phyloP scores from a whole-genome alignment of 305 asterid species.

The Solanum hybrid region DNA sequence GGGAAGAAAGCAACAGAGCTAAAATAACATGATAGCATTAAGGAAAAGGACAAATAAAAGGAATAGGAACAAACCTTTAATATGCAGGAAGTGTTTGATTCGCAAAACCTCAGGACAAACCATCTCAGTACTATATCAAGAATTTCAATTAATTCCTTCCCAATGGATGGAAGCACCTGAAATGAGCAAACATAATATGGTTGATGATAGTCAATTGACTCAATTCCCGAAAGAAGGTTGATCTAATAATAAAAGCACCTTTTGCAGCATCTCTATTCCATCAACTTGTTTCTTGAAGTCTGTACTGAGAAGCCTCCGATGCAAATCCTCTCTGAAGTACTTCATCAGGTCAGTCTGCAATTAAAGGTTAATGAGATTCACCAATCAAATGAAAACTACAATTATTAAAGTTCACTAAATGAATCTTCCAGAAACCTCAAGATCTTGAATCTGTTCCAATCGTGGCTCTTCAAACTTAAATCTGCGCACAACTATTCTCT shows the following conservation, averaged over 20 bases:
- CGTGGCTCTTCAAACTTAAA: conserved; percentile 93
- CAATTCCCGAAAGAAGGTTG: neutral
- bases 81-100: conserved; percentile 89
- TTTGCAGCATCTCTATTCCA: conserved; percentile 97
- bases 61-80: conserved; percentile 48
- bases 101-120: conserved; percentile 90
- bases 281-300: conserved; percentile 99
- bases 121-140: conserved; percentile 82
- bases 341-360: conserved; percentile 74
- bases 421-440: conserved; percentile 52
- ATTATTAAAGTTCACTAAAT: neutral
- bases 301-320: conserved; percentile 70
- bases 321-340: conserved; percentile 93
- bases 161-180: conserved; percentile 79
- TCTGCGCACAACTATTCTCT: conserved; percentile 79
- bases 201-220: conserved; percentile 12
- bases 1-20: neutral
- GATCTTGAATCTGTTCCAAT: conserved; percentile 95
- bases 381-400: neutral
- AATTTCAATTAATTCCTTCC: conserved; percentile 78
- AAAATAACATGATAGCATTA: neutral
- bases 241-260: conserved; percentile 38
- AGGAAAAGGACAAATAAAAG: neutral
- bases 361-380: conserved; percentile 1
- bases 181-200: conserved; percentile 18